Evolutionary conservation across 1,284 basidiomycete species (phyloP).

Genomic region (Trichosporon coremiiforme): DNA sequence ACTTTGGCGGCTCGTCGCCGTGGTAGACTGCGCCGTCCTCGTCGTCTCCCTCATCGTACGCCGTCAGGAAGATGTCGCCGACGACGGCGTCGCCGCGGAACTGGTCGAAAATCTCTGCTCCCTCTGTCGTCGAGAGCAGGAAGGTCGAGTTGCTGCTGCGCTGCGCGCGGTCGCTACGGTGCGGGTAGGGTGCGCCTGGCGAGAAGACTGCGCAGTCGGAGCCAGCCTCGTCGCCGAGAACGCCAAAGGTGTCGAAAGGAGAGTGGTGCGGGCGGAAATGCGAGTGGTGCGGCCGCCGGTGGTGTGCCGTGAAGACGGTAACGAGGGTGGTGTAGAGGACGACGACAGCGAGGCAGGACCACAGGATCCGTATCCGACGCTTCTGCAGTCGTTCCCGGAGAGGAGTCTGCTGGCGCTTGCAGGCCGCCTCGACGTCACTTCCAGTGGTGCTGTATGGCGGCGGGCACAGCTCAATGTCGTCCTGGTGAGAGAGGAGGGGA

Average conservation of each 20-base stretch:
- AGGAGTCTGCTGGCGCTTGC: neutral
- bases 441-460: slow-evolving; percentile 11
- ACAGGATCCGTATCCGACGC: slow-evolving; percentile 1
- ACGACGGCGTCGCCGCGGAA: slow-evolving; percentile 24
- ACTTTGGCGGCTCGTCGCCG: neutral
- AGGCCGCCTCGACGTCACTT: neutral
- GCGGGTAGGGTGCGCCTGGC: neutral
- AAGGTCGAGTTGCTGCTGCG: slow-evolving; percentile 30
- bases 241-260: neutral
- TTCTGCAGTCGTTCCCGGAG: neutral
- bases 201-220: neutral
- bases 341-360: slow-evolving; percentile 4
- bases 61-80: slow-evolving; percentile 24
- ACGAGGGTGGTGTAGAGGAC: slow-evolving; percentile 10
- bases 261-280: neutral
- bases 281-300: neutral
- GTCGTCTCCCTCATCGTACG: slow-evolving; percentile 19
- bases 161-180: neutral
- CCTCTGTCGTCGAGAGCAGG: slow-evolving; percentile 21
- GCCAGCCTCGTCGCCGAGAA: neutral
- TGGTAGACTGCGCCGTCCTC: neutral
- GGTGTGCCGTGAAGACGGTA: neutral
- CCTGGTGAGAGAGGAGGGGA: neutral
- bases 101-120: slow-evolving; percentile 25
- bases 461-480: slow-evolving; percentile 15